These are phyloP conservation scores for Naganishia sp. DNA, from an alignment of 1,284 basidiomycete genomes.

Conservation along the genomic window DNA sequence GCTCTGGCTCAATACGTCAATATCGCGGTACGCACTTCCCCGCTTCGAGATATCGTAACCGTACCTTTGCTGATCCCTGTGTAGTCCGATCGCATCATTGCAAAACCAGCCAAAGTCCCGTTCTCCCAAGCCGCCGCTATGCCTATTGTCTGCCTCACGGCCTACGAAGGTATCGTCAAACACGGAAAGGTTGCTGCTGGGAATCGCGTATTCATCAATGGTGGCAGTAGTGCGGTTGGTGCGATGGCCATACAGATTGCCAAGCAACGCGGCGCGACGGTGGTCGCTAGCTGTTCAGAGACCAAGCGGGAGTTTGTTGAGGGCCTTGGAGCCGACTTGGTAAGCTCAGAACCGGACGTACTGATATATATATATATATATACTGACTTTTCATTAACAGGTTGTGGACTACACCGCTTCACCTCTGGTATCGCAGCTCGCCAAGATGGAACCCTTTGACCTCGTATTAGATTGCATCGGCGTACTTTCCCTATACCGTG, in stretches of 20 bases:
- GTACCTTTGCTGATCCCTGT: not conserved
- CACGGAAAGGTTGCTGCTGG: conserved; percentile 11
- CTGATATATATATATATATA: not conserved
- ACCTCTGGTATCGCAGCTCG: conserved; percentile 22
- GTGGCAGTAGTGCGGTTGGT: conserved; percentile 31
- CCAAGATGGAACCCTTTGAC: conserved; percentile 26
- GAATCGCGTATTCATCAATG: conserved; percentile 33
- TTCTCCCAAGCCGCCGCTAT: conserved; percentile 33
- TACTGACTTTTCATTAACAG: conserved; percentile 1
- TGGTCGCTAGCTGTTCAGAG: conserved; percentile 32
- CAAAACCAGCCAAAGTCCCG: conserved; percentile 21
- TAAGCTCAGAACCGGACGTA: not conserved
- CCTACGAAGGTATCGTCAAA: conserved; percentile 26
- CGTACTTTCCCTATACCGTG: conserved; percentile 7
- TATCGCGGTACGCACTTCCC: not conserved
- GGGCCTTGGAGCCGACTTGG: conserved; percentile 30
- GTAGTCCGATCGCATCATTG: conserved; percentile 15
- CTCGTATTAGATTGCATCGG: conserved; percentile 34
- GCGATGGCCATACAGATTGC: conserved; percentile 33
- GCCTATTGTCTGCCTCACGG: conserved; percentile 33
- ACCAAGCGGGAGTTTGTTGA: conserved; percentile 20
- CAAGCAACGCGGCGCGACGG: conserved; percentile 31
- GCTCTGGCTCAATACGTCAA: conserved; percentile 17
- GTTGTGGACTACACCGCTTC: conserved; percentile 31
- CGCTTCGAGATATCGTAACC: no score